These are phyloP conservation scores for Oldenlandia corymbosa DNA, from an alignment of 257 asterid genomes.

Conservation along the genomic window DNA sequence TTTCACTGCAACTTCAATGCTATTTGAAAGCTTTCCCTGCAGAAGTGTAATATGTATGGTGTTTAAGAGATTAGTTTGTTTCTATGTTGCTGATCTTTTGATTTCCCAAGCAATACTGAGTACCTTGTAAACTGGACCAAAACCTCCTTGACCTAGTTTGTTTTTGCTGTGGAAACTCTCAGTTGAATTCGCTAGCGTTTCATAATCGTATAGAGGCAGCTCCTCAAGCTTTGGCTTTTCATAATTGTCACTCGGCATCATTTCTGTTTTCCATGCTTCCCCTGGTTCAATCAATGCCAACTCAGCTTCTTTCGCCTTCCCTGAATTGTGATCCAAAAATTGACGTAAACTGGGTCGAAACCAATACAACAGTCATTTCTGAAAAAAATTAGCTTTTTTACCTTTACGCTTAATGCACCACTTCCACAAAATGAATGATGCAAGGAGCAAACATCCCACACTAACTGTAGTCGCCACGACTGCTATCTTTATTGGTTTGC, in stretches of 20 bases:
- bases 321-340: not conserved
- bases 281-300: not conserved
- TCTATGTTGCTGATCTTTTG: not conserved
- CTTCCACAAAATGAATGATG: slow-evolving; percentile 32
- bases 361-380: not conserved
- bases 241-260: not conserved
- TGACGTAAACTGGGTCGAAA: not conserved
- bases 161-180: slow-evolving; percentile 28
- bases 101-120: not conserved
- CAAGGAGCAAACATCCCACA: slow-evolving; percentile 19
- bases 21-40: slow-evolving; percentile 11
- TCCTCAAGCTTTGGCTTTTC: not conserved
- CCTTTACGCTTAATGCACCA: slow-evolving; percentile 39
- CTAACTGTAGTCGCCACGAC: slow-evolving; percentile 23
- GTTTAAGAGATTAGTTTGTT: not conserved
- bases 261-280: too few species aligned
- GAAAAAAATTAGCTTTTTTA: slow-evolving; percentile 20
- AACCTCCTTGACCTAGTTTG: slow-evolving; percentile 57
- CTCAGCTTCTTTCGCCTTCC: not conserved
- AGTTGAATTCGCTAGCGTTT: slow-evolving; percentile 39
- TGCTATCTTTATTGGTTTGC: slow-evolving; percentile 19
- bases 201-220: slow-evolving; percentile 12
- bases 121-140: slow-evolving; percentile 64
- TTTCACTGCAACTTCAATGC: slow-evolving; percentile 21
- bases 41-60: not conserved